Base-by-base conservation (phyloP, 192 early-diverging fungal genomes). In the Blastocladiella britannica region DNA sequence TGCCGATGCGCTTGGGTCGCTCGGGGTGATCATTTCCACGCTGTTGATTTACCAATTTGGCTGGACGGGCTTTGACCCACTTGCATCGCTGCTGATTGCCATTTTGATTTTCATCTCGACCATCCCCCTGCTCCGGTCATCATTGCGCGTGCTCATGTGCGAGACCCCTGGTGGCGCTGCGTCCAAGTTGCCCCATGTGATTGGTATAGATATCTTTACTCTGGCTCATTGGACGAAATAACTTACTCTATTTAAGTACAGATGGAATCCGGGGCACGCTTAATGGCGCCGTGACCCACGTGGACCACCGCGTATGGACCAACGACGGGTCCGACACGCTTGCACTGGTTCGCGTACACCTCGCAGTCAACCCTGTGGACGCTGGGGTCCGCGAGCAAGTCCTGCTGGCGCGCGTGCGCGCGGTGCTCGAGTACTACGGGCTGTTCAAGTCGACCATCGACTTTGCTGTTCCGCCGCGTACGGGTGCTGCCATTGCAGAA, bases 1-100 rank as follows among this genome's bases (percentile, higher is more conserved):
- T 61, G 86, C 90, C 5, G 93, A 97, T 66, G 90, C 93, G 2
- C 71, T 97, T 22, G 93, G 93, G 26, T 91, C 88, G 30, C 87
- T 91, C 0, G 93, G 93, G 56, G 93, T 97, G 0, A 92, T 97
- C 54, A 78, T 92, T n/a, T 93, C 90, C 0, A 88, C 88, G 0
- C 60, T 97, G 24, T 67, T 93, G 29, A 90, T 97, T 43, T 74
- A 86, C 62, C 77, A 66, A 63, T 92, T 89, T 66, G 89, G 84
- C 0, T 97, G 93, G 93, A 85, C 85, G 12, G 91, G 93, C 56
- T 84, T 92, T 30, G 93, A 97, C 67, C 93, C 93, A 0, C 76
- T 93, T 37, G 88, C 88, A 26, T 97, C 93, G 15, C 78, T 97
- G 52, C 78, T 88, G 53, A 97, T 97, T 64, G 85, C 88, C 0